Evolutionary conservation across 1,139 yeast genomes (phyloP).

Genomic region (Candida sp.): DNA sequence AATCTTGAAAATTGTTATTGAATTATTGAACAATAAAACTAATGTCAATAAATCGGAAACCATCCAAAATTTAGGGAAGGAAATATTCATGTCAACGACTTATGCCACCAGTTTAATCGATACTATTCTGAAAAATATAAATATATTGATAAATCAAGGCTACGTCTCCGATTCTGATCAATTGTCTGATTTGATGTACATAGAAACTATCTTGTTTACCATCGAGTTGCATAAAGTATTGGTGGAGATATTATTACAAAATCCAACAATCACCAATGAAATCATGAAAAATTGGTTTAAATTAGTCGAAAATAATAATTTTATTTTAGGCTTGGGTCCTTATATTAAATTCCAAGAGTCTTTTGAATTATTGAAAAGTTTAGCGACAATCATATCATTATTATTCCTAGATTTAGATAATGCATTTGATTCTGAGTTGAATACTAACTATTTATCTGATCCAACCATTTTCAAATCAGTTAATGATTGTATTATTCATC

Average conservation of each 20-base stretch:
- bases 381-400: constrained; percentile 48
- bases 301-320: constrained; percentile 42
- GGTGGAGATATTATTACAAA: constrained; percentile 33
- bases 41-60: constrained; percentile 24
- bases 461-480: constrained; percentile 37
- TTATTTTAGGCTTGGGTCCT: constrained; percentile 27
- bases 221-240: constrained; percentile 44
- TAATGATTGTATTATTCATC: constrained; percentile 29
- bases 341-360: constrained; percentile 28
- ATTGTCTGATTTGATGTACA: constrained; percentile 20
- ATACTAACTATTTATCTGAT: constrained; percentile 41
- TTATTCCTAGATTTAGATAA: constrained; percentile 53
- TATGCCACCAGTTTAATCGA: constrained; percentile 23
- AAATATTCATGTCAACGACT: constrained; percentile 25
- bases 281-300: constrained; percentile 54
- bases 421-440: constrained; percentile 31
- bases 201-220: constrained; percentile 35
- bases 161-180: constrained; percentile 15
- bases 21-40: constrained; percentile 34
- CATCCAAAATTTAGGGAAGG: constrained; percentile 38
- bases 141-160: constrained; percentile 5
- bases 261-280: constrained; percentile 26
- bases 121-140: constrained; percentile 6
- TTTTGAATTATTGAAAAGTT: constrained; percentile 40
- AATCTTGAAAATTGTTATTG: constrained; percentile 35